Conservation (phyloP, 306 rosid species). For the Dicorynia guianensis region DNA sequence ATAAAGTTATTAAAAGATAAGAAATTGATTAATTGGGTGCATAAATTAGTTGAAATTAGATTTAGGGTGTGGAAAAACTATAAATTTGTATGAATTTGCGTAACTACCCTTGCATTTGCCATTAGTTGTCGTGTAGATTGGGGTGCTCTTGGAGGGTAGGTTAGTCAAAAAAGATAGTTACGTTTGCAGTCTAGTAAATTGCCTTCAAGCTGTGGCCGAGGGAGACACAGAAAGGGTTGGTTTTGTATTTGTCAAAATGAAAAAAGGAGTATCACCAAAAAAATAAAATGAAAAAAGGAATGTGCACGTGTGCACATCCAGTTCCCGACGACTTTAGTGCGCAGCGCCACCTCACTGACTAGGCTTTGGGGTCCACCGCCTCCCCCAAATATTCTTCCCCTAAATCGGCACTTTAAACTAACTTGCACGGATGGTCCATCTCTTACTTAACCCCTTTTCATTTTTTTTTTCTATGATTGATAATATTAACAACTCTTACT, state of each 20-base stretch:
- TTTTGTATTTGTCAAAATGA: background rate
- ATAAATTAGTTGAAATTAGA: no score
- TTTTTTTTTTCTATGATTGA: background rate
- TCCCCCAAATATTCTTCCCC: conserved; percentile 14
- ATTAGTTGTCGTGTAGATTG: no score
- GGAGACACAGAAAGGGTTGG: background rate
- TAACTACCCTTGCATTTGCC: conserved; percentile 10
- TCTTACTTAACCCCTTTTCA: conserved; percentile 1
- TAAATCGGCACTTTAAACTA: conserved; percentile 42
- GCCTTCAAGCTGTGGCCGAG: no score
- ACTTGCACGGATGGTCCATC: conserved; percentile 55
- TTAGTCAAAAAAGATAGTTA: conserved; percentile 15
- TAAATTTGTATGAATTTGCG: background rate
- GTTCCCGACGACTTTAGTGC: conserved; percentile 56
- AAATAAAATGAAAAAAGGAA: background rate
- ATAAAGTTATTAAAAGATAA: no score
- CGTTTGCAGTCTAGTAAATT: no score
- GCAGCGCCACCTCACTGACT: conserved; percentile 38
- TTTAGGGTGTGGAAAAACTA: background rate
- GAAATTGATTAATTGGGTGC: no score
- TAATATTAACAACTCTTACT: conserved; percentile 31
- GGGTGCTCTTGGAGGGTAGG: conserved; percentile 32
- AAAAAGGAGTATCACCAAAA: no score
- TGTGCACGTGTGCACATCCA: conserved; percentile 72
- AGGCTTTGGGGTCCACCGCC: conserved; percentile 36